Evolutionary conservation across 306 rosid species (phyloP).

Genomic region (Oxytropis ochrocephala): DNA sequence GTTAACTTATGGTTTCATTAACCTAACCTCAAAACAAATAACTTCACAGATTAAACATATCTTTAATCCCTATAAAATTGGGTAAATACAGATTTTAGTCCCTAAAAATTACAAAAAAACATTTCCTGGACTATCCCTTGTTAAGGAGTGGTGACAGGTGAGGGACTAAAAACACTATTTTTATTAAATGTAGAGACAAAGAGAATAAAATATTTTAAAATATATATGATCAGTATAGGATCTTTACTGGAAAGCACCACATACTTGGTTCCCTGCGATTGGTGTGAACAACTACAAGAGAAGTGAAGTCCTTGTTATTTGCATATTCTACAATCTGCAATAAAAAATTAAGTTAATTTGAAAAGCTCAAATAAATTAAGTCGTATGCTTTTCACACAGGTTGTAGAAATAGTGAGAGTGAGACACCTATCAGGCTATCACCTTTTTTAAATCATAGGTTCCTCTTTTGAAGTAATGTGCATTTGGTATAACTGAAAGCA

Average conservation of each 20-base stretch:
- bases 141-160: too few relatives aligned
- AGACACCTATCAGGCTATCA: neutral
- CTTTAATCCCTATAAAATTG: too few relatives aligned
- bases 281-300: constrained; percentile 83
- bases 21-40: constrained; percentile 7
- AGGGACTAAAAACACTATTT: too few relatives aligned
- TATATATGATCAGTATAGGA: neutral
- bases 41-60: neutral
- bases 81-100: too few relatives aligned
- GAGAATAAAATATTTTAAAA: neutral
- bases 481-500: constrained; percentile 79
- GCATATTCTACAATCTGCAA: constrained; percentile 89
- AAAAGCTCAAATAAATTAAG: neutral
- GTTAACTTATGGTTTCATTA: neutral
- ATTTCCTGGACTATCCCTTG: too few relatives aligned
- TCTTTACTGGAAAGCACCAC: constrained; percentile 18
- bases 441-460: constrained; percentile 92
- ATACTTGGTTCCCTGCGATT: constrained; percentile 89
- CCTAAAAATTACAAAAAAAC: too few relatives aligned
- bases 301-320: constrained; percentile 79
- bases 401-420: neutral
- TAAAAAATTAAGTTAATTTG: constrained; percentile 9
- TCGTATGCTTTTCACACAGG: neutral
- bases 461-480: constrained; percentile 87
- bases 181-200: too few relatives aligned